These are phyloP conservation scores for Leishmania amazonensis DNA, from an alignment of 208 protist genomes.

Conservation along the genomic window DNA sequence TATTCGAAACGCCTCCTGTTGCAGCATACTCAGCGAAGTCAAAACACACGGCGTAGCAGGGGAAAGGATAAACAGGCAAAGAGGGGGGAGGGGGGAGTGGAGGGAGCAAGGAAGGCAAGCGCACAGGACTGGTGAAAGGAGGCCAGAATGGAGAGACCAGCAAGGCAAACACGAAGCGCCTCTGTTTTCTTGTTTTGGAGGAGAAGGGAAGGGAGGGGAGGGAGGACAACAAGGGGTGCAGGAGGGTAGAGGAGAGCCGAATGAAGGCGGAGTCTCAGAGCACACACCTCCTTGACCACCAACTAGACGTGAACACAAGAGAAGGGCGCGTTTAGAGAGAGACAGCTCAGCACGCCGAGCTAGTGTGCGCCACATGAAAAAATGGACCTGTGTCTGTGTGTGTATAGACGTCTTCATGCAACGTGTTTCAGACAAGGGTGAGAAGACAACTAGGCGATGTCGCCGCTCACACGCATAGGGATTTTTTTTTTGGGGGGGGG, in stretches of 20 bases:
- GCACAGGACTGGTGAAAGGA: not conserved
- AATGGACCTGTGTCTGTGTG: not conserved
- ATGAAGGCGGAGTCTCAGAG: not conserved
- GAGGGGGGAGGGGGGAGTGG: not conserved
- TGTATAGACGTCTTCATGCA: not conserved
- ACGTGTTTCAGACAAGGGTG: not conserved
- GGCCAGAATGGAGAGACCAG: not conserved
- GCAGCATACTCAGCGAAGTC: not conserved
- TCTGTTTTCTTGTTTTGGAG: not conserved
- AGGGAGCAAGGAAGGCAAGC: not conserved
- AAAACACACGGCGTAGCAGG: not conserved
- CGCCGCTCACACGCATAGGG: not conserved
- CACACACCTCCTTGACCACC: not conserved
- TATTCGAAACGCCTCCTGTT: constrained; percentile 55
- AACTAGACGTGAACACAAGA: not conserved
- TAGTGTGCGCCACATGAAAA: not conserved
- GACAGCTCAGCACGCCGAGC: not conserved
- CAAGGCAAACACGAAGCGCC: not conserved
- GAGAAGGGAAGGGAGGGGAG: not conserved
- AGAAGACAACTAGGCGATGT: not conserved
- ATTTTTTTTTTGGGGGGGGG: too few species aligned
- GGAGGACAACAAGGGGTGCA: not conserved
- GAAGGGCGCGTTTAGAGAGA: not conserved
- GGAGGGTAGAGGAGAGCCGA: not conserved
- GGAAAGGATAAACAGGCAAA: not conserved